Evolutionary conservation across 768 basidiomycete species (phyloP).

Genomic region (Russula ochroleuca): DNA sequence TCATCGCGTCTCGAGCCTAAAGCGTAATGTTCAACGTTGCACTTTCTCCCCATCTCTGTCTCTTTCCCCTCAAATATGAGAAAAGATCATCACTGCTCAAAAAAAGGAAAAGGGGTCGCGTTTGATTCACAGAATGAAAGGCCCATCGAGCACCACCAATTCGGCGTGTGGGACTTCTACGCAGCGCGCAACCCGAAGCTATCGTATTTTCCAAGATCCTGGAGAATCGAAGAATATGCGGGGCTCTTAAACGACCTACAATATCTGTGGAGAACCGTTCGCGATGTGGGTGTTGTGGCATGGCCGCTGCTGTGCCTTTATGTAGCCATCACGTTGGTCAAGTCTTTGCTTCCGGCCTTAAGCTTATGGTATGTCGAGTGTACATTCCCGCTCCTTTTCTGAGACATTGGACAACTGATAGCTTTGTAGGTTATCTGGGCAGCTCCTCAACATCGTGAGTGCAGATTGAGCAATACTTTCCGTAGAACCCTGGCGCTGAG

Average conservation of each 20-base stretch:
- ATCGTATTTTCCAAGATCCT: slow-evolving; percentile 38
- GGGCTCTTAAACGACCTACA: slow-evolving; percentile 51
- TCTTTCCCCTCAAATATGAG: neutral
- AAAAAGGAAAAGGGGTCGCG: neutral
- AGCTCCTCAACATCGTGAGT: slow-evolving; percentile 29
- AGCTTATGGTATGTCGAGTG: slow-evolving; percentile 12
- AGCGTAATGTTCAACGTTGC: neutral
- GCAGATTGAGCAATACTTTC: neutral
- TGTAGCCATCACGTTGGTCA: neutral
- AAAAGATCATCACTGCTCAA: neutral
- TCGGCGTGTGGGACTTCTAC: slow-evolving; percentile 79
- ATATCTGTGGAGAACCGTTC: slow-evolving; percentile 59
- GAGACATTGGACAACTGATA: neutral
- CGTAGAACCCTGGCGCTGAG: neutral
- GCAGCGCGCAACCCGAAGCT: slow-evolving; percentile 48
- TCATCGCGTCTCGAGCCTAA: too few species aligned
- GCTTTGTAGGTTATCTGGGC: slow-evolving; percentile 16
- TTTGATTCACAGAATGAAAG: slow-evolving; percentile 11
- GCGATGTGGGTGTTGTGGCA: slow-evolving; percentile 13
- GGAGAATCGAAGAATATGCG: slow-evolving; percentile 44
- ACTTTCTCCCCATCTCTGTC: neutral
- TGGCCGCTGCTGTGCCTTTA: slow-evolving; percentile 16
- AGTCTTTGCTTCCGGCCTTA: slow-evolving; percentile 13
- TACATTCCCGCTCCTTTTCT: neutral
- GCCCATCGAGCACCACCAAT: slow-evolving; percentile 50